Conservation (phyloP, 768 basidiomycete species). For the Lactarius pseudohatsudake region DNA sequence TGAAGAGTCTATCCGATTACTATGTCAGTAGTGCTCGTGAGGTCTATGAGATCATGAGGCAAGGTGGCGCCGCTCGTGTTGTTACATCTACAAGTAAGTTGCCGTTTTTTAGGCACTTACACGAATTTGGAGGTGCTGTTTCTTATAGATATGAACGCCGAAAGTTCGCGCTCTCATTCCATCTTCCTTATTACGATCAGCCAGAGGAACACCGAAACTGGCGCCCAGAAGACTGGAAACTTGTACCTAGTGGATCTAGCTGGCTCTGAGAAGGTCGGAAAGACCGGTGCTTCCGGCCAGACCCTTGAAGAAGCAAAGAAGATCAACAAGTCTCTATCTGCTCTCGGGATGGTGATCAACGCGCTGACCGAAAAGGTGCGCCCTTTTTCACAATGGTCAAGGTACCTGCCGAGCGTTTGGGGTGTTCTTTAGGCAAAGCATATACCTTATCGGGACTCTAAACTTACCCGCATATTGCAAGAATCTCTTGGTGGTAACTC, state of each 20-base stretch:
- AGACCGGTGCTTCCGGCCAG: constrained; percentile 98
- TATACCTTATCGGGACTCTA: constrained; percentile 98
- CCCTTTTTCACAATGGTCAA: constrained; percentile 77
- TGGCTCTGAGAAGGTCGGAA: constrained; percentile 98
- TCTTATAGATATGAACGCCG: constrained; percentile 93
- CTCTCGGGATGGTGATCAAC: constrained; percentile 99
- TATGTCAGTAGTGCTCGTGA: constrained; percentile 95
- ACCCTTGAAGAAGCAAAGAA: constrained; percentile 99
- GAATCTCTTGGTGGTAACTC: constrained; percentile 96
- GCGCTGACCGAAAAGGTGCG: constrained; percentile 94
- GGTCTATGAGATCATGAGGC: constrained; percentile 99
- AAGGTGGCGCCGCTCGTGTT: constrained; percentile 87
- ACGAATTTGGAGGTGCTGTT: constrained; percentile 17
- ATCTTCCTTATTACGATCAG: constrained; percentile 98
- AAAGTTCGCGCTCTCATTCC: constrained; percentile 97
- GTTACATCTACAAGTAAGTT: constrained; percentile 90
- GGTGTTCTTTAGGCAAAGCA: constrained; percentile 74
- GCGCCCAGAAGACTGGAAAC: constrained; percentile 94
- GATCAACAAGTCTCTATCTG: constrained; percentile 98
- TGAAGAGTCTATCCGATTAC: constrained; percentile 96
- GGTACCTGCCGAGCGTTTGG: constrained; percentile 91
- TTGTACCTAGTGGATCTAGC: constrained; percentile 97
- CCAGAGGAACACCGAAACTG: constrained; percentile 94
- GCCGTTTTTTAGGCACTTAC: neutral
- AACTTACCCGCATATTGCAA: constrained; percentile 98